Evolutionary conservation across 768 basidiomycete genomes (phyloP), one percentile per base, ranked within the genome.

Genomic region (Podaxis pistillaris): DNA sequence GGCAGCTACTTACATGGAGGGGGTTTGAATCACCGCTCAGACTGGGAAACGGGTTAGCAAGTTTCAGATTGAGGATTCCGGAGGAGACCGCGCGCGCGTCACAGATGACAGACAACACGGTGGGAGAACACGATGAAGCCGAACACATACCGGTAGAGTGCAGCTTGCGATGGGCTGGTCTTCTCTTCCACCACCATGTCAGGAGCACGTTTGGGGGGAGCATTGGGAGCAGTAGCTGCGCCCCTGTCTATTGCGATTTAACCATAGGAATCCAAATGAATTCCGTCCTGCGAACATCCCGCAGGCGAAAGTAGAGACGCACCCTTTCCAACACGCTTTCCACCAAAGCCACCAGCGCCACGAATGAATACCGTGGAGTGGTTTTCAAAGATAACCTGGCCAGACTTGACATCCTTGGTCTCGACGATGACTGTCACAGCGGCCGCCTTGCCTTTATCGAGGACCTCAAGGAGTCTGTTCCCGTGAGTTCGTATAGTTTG

Each of bases 261-360:
- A 44, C 24, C 37, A 24, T 38, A 9, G 54, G 12, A 52, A 63
- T 13, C 40, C 47, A 46, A 37, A 49, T 38, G 19, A 47, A 47
- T 17, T 3, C 11, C 37, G 49, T 36, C 22, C 44, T 46, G 54
- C 17, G 58, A 54, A 44, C 17, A 19, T 51, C 53, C 5, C n/a
- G 44, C 13, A 40, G 38, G 63, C 40, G n/a, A 30, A n/a, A 15
- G 22, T 50, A 50, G 17, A n/a, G 47, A 55, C 69, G 8, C 61
- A 93, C 95, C 93, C 54, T 78, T 86, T 36, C 94, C 95, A 33
- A 74, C 76, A 62, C 93, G 91, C 78, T 91, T 93, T 17, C 97
- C 97, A 2, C 94, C 94, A 73, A 99, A 97, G 0, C 95, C 96
- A n/a, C 97, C 97, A 26, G 92, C 83, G 1, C 95, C 96, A 60